Base-by-base conservation (phyloP, 495 filamentous ascomycete species). In the Penicillium waksmanii region DNA sequence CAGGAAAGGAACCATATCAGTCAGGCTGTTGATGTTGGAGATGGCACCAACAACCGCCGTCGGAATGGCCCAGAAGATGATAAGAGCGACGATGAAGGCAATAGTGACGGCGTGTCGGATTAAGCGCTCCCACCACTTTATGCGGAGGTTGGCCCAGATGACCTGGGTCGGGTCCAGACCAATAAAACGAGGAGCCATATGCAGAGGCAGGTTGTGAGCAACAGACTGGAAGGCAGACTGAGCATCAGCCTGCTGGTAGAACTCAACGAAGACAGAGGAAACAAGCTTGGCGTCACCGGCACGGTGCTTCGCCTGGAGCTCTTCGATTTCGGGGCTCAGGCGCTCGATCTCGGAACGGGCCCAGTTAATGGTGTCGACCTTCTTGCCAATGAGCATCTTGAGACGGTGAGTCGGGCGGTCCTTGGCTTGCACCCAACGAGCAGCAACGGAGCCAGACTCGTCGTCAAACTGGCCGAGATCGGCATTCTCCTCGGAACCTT, bases 51-150 rank as follows among this genome's bases (percentile, higher is more conserved):
- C 92, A 55, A 92, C 80, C 19, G 87, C 90, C 35, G 96, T 92
- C 3, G 95, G 95, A 58, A 98, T 91, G 18, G 77, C 73, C 92
- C 93, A 98, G 82, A 98, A 97, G 67, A 98, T 82, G 68, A 98
- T 91, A 74, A 97, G 73, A 19, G 82, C 90, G 25, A 75, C 69
- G 53, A 97, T 87, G 70, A 94, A 89, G 49, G 79, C 84, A 46
- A 87, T 75, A 11, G 91, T 89, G 13, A 78, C 82, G 53, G 88
- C 82, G 71, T 87, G 80, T 48, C 93, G 90, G 47, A 96, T 66
- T 31, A 96, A 76, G 34, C 85, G 80, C 70, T 95, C 89, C 86
- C 89, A 93, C 93, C 93, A 97, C 50, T 86, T 87, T 65, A 98
- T 92, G 54, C 83, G 82, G 44, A 97, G 81, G 63, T 94, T 93